These are phyloP conservation scores for Inga laurina DNA, from an alignment of 306 rosid genomes.

Conservation along the genomic window DNA sequence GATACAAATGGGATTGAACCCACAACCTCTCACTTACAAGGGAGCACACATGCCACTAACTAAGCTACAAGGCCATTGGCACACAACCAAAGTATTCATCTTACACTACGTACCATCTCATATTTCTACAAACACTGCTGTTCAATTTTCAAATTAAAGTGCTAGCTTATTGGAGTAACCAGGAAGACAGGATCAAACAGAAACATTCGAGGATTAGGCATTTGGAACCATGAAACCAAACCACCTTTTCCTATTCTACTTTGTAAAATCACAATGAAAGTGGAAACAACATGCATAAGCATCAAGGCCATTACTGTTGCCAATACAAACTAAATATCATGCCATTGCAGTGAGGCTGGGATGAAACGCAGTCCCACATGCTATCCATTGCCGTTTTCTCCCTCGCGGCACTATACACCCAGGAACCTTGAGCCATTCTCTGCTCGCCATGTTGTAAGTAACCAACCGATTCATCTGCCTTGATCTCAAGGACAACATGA, in stretches of 20 bases:
- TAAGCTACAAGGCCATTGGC: no score
- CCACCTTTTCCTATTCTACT: slow-evolving; percentile 28
- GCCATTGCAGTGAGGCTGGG: slow-evolving; percentile 62
- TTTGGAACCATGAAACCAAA: slow-evolving; percentile 37
- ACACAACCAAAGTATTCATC: neutral
- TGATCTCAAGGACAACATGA: slow-evolving; percentile 72
- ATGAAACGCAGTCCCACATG: slow-evolving; percentile 68
- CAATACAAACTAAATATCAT: slow-evolving; percentile 38
- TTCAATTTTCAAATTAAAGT: neutral
- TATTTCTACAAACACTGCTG: neutral
- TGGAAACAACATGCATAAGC: slow-evolving; percentile 23
- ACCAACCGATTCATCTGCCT: slow-evolving; percentile 63
- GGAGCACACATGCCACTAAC: no score
- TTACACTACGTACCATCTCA: neutral
- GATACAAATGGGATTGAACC: no score
- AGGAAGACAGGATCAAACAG: slow-evolving; percentile 21
- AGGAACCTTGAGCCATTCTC: slow-evolving; percentile 74
- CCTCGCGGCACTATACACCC: slow-evolving; percentile 61
- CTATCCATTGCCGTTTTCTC: slow-evolving; percentile 66
- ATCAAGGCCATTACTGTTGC: slow-evolving; percentile 19
- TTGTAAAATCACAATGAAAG: slow-evolving; percentile 24
- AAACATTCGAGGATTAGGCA: slow-evolving; percentile 24
- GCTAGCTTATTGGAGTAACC: slow-evolving; percentile 13
- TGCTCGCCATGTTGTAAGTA: slow-evolving; percentile 48
- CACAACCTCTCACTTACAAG: no score